Conservation (phyloP, 768 basidiomycete genomes). For the Tricholoma bakamatsutake region DNA sequence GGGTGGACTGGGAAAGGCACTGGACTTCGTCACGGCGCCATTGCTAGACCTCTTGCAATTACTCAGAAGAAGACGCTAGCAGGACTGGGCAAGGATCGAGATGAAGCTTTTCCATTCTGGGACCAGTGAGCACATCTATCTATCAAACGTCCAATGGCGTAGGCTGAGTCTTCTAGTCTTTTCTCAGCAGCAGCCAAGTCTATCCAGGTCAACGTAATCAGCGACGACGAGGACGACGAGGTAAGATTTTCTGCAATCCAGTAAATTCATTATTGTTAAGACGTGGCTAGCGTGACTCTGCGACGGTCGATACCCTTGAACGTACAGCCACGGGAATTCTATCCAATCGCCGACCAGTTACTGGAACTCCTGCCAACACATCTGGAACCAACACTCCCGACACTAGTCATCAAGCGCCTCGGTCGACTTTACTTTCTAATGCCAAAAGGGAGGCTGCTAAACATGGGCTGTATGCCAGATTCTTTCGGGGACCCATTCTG, state of each 20-base stretch:
- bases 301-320: constrained; percentile 6
- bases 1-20: constrained; percentile 88
- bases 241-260: constrained; percentile 11
- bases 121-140: constrained; percentile 67
- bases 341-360: constrained; percentile 58
- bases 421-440: constrained; percentile 46
- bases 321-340: constrained; percentile 74
- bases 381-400: constrained; percentile 40
- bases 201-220: constrained; percentile 64
- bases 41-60: constrained; percentile 69
- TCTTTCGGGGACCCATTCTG: constrained; percentile 73
- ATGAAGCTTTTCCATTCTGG: constrained; percentile 97
- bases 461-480: constrained; percentile 68
- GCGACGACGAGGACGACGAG: constrained; percentile 41
- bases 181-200: constrained; percentile 80
- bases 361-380: constrained; percentile 43
- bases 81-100: constrained; percentile 88
- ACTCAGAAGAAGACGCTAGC: constrained; percentile 81
- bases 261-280: not conserved
- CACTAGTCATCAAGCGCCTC: constrained; percentile 21
- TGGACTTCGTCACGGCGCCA: constrained; percentile 79
- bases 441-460: constrained; percentile 80
- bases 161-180: constrained; percentile 42
- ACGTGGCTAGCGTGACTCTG: constrained; percentile 5
- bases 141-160: not conserved